Evolutionary conservation across 2,329 filamentous ascomycete genomes (phyloP), one percentile per base, ranked within the genome.

Genomic region (Emergomyces africanus): DNA sequence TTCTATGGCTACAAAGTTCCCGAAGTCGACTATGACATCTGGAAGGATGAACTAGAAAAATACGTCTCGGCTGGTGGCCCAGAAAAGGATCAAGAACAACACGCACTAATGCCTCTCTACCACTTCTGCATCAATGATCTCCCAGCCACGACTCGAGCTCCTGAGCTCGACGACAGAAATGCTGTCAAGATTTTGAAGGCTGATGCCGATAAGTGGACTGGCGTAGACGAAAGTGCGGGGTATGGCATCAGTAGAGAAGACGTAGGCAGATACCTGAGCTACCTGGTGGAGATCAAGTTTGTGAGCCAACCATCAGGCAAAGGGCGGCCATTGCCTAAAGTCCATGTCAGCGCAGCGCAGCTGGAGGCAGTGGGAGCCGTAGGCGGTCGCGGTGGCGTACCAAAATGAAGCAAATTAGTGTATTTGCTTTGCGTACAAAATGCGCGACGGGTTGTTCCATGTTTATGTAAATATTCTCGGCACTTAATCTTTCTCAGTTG

Each of bases 91-190:
- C 71, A 81, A 60, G 85, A 88, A 66, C 83, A 88, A 70, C 83
- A 86, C 66, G 88, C 88, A 0, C 78, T 92, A 62, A 79, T 88
- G 73, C 87, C 87, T 0, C 79, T 91, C 5, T 88, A 87, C 71
- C 85, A 89, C 70, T 87, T 89, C 71, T 85, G 85, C 48, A 83
- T 83, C 25, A 80, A 81, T 28, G 83, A 89, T 70, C 76, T 90
- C n/a, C 87, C 86, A 0, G 78, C 79, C 46, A 83, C 83, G 66
- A 88, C 85, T 37, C 83, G 81, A 49, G 87, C 88, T 0, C 86
- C 87, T 0, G 87, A 89, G 69, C 80, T 94, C 14, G 86, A 89
- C 66, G 88, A 92, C 69, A 71, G 66, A 41, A 90, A 94, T 67
- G 83, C 89, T 0, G 78, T 81, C 1, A 74, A 76, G 1, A 81